Conservation (phyloP, 331 rosid species). For the Acacia concinna region DNA sequence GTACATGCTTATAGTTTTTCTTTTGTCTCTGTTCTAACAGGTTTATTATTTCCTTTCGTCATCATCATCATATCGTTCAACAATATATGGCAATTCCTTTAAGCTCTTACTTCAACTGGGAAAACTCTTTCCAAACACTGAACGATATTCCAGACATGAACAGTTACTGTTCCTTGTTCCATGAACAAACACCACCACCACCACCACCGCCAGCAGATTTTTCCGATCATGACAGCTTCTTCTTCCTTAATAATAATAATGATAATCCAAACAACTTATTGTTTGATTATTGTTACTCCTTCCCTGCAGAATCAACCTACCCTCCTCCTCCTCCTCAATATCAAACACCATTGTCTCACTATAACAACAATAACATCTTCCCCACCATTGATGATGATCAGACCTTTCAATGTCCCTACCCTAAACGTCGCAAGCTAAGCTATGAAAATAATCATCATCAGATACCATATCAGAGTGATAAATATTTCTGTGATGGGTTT, state of each 20-base stretch:
- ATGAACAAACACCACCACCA: conserved; percentile 1
- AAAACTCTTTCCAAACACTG: neutral
- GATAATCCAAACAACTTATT: neutral
- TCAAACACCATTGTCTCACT: conserved; percentile 1
- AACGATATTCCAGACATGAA: conserved; percentile 14
- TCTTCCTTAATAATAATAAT: neutral
- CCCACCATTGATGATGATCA: neutral
- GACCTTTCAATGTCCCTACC: neutral
- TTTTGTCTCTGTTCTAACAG: neutral
- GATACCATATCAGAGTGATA: neutral
- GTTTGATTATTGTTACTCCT: neutral
- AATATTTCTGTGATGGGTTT: conserved; percentile 9
- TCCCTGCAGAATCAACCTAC: neutral
- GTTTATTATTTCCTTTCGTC: neutral
- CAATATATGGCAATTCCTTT: neutral
- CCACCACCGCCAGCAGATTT: neutral
- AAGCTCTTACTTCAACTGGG: conserved; percentile 16
- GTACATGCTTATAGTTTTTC: neutral
- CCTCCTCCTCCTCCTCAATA: neutral
- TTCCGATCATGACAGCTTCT: conserved; percentile 18
- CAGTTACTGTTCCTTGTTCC: neutral
- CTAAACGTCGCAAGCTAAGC: conserved; percentile 25
- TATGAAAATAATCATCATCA: neutral
- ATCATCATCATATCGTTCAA: neutral
- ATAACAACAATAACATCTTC: neutral